These are phyloP conservation scores for Buddleja alternifolia DNA, from an alignment of 257 asterid species.

Conservation along the genomic window DNA sequence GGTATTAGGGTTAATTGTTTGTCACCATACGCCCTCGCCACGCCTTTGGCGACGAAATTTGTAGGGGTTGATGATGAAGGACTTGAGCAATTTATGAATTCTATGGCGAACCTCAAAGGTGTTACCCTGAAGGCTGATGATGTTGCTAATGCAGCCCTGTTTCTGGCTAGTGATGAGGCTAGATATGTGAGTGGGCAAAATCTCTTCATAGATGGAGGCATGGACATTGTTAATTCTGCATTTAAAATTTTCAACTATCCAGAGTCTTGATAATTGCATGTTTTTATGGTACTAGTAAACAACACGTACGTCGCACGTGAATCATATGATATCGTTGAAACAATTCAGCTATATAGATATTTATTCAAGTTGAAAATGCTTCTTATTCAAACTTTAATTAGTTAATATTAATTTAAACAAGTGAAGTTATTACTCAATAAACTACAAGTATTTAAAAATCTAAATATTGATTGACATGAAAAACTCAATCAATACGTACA, in stretches of 20 bases:
- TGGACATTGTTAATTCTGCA: slow-evolving; percentile 37
- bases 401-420: no score
- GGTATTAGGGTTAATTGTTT: slow-evolving; percentile 60
- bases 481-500: no score
- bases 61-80: slow-evolving; percentile 37
- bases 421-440: no score
- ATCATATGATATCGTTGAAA: no score
- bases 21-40: slow-evolving; percentile 47
- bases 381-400: no score
- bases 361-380: no score
- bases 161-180: slow-evolving; percentile 59
- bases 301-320: no score
- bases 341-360: no score
- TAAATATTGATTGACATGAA: no score
- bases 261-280: slow-evolving; percentile 33
- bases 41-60: slow-evolving; percentile 38
- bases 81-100: slow-evolving; percentile 26
- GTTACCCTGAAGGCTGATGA: slow-evolving; percentile 38
- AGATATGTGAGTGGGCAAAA: slow-evolving; percentile 62
- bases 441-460: no score
- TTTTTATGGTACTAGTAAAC: no score
- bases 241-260: slow-evolving; percentile 34
- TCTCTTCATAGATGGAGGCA: slow-evolving; percentile 60
- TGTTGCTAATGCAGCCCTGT: slow-evolving; percentile 59
- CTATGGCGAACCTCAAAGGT: slow-evolving; percentile 45